A percentile compares a stretch with the other conserved stretches of the same genome.
These are phyloP conservation scores for Komagataella kurtzmanii DNA, from an alignment of 805 yeast species.

Conservation along the genomic window DNA sequence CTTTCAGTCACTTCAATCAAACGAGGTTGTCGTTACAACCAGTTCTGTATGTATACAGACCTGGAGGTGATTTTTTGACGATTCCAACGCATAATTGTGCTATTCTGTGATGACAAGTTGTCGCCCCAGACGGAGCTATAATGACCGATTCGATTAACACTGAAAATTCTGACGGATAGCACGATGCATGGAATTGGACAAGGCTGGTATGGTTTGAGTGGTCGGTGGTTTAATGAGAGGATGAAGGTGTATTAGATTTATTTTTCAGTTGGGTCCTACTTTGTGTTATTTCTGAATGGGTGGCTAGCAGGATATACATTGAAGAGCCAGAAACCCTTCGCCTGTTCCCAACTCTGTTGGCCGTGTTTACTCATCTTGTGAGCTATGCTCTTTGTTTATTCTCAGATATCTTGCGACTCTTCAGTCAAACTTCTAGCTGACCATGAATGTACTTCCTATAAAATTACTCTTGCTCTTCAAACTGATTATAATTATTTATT, in stretches of 20 bases:
- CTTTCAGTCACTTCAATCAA: neutral
- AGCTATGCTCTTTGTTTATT: too few relatives aligned
- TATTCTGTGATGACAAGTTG: constrained; percentile 44
- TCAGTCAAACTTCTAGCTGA: too few relatives aligned
- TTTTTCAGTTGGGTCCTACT: neutral
- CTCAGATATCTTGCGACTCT: too few relatives aligned
- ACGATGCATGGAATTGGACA: neutral
- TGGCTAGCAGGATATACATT: too few relatives aligned
- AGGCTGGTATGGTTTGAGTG: neutral
- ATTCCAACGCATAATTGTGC: neutral
- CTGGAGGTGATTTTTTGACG: neutral
- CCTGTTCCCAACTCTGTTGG: too few relatives aligned
- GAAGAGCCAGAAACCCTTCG: too few relatives aligned
- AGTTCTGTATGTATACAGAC: neutral
- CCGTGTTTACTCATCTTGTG: too few relatives aligned
- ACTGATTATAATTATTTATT: too few relatives aligned
- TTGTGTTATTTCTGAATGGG: too few relatives aligned
- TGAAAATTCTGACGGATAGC: constrained; percentile 46
- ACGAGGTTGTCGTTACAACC: neutral
- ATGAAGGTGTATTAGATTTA: neutral
- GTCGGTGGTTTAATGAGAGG: neutral
- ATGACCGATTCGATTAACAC: constrained; percentile 60
- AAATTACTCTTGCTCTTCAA: too few relatives aligned
- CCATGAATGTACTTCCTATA: too few relatives aligned
- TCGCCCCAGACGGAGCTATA: constrained; percentile 68